Percentiles rank a stretch among this genome's conserved stretches.
Conservation (phyloP, 306 rosid genomes). For the Trichosanthes truncata region DNA sequence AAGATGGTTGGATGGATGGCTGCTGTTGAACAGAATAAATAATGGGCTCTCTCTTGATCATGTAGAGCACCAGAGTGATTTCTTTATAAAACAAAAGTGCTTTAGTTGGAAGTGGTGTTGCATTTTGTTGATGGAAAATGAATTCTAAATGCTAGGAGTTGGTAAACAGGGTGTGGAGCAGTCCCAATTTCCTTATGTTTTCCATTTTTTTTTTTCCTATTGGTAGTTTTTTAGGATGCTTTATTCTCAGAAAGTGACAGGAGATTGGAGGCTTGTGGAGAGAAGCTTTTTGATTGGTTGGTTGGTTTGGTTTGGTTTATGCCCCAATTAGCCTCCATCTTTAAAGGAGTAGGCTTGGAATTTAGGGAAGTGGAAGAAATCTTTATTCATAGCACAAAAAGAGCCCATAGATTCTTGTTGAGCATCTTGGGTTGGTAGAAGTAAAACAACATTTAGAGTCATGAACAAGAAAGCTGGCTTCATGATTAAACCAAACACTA, state of each 20-base stretch:
- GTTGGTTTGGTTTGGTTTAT: not conserved
- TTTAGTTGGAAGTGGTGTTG: not conserved
- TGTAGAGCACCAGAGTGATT: not conserved
- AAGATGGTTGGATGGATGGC: not conserved
- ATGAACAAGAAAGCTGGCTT: not conserved
- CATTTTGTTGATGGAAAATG: not conserved
- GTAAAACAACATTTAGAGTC: not conserved
- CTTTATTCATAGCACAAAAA: not conserved
- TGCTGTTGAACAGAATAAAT: not conserved
- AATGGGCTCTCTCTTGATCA: too few relatives aligned
- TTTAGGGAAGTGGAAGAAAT: not conserved
- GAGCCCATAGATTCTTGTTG: not conserved
- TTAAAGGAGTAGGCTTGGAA: slow-evolving; percentile 4
- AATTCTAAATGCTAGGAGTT: not conserved
- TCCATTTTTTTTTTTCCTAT: not conserved
- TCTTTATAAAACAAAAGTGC: not conserved
- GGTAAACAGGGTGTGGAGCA: not conserved
- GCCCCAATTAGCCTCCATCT: not conserved
- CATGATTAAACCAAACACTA: not conserved
- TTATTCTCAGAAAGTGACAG: slow-evolving; percentile 6
- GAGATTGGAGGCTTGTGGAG: not conserved
- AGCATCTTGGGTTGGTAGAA: not conserved
- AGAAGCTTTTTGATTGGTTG: not conserved
- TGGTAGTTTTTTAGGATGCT: not conserved
- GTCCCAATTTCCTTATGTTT: not conserved